Evolutionary conservation across 805 yeast species (phyloP).

Genomic region (Maudiozyma turicensis): DNA sequence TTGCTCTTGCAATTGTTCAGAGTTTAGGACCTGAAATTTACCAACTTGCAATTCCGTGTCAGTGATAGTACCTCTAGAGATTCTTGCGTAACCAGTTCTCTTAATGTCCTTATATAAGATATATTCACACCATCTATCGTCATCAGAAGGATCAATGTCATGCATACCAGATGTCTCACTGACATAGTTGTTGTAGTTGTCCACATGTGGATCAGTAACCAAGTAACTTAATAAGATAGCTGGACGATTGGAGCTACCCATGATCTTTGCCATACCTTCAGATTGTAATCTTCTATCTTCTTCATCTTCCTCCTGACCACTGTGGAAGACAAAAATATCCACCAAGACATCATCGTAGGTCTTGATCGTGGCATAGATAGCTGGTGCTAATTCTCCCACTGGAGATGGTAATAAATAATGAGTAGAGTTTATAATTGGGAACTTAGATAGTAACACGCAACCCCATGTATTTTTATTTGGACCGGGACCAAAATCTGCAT

Average conservation of each 20-base stretch:
- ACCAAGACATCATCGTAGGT: constrained; percentile 70
- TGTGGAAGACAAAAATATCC: constrained; percentile 93
- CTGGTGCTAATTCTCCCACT: constrained; percentile 96
- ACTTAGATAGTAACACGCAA: constrained; percentile 80
- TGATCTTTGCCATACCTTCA: constrained; percentile 59
- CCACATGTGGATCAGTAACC: constrained; percentile 79
- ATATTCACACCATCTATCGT: constrained; percentile 99
- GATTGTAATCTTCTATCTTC: constrained; percentile 89
- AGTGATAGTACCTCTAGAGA: constrained; percentile 85
- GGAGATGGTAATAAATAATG: constrained; percentile 94
- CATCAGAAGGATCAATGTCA: constrained; percentile 87
- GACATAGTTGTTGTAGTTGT: constrained; percentile 88
- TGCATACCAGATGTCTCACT: constrained; percentile 77
- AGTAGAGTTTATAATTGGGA: constrained; percentile 83
- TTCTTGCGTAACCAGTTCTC: constrained; percentile 89
- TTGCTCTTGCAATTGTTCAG: constrained; percentile 26
- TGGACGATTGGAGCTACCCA: constrained; percentile 81
- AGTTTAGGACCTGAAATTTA: constrained; percentile 56
- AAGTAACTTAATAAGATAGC: constrained; percentile 77
- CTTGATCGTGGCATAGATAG: constrained; percentile 90
- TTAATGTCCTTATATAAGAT: constrained; percentile 77
- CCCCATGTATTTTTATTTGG: constrained; percentile 99
- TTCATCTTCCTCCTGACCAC: constrained; percentile 95
- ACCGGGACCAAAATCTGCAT: constrained; percentile 95
- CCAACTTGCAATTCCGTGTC: constrained; percentile 96